phyloP scores from a whole-genome alignment of 768 basidiomycete genomes.

The Kwoniella sp. region DNA sequence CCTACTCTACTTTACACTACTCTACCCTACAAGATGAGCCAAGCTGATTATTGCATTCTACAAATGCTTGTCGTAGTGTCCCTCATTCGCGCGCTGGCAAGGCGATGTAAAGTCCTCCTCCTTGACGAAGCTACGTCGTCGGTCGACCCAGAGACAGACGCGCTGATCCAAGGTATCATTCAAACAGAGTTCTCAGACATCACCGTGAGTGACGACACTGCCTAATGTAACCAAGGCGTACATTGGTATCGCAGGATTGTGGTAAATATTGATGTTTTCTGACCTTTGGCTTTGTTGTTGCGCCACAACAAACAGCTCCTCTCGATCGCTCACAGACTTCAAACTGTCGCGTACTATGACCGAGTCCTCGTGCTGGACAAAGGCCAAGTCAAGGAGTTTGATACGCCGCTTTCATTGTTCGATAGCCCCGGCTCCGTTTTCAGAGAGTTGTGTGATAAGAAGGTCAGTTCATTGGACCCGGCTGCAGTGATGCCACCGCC shows the following conservation, averaged over 20 bases:
- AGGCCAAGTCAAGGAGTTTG: constrained; percentile 22
- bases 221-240: too few relatives aligned
- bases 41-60: too few relatives aligned
- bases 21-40: too few relatives aligned
- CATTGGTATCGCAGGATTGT: too few relatives aligned
- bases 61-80: constrained; percentile 57
- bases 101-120: constrained; percentile 65
- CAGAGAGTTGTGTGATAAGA: constrained; percentile 27
- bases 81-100: constrained; percentile 65
- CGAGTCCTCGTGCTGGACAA: constrained; percentile 46
- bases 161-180: constrained; percentile 67
- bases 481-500: too few relatives aligned
- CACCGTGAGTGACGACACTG: constrained; percentile 44
- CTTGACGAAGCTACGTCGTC: constrained; percentile 60
- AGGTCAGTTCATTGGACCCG: too few relatives aligned
- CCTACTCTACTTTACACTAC: too few relatives aligned
- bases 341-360: constrained; percentile 55
- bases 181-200: constrained; percentile 61
- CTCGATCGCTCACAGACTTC: constrained; percentile 45
- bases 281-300: too few relatives aligned
- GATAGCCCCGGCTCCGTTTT: constrained; percentile 24
- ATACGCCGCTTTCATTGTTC: constrained; percentile 27
- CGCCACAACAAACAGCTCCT: too few relatives aligned
- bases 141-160: constrained; percentile 64
- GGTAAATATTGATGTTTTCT: too few relatives aligned